A percentile compares a stretch with the other conserved stretches of the same genome.
Conservation (phyloP, 1,139 yeast genomes). For the Citeromyces hawaiiensis region DNA sequence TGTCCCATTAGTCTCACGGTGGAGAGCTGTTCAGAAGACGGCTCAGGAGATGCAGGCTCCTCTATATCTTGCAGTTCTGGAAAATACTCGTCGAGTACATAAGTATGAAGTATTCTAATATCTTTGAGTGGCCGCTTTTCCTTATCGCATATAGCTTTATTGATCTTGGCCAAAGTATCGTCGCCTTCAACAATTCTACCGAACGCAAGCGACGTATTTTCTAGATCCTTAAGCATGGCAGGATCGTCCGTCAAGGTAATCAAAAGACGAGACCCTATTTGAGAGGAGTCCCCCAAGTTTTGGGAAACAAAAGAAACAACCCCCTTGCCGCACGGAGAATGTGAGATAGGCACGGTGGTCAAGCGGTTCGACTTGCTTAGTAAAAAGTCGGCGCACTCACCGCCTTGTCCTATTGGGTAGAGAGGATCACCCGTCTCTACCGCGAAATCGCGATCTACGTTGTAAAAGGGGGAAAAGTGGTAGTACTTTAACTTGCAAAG, state of each 20-base stretch:
- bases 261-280: constrained; percentile 19
- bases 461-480: constrained; percentile 35
- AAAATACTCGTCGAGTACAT: constrained; percentile 43
- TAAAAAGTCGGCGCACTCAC: not conserved
- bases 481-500: constrained; percentile 40
- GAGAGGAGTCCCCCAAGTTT: constrained; percentile 1
- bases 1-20: constrained; percentile 20
- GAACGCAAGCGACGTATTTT: constrained; percentile 11
- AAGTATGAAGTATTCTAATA: constrained; percentile 35
- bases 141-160: constrained; percentile 24
- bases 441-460: constrained; percentile 22
- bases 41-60: constrained; percentile 19
- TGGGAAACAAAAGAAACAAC: constrained; percentile 11
- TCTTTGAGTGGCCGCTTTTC: constrained; percentile 29
- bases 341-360: not conserved
- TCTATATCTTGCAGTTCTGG: constrained; percentile 19
- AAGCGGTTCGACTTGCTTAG: not conserved
- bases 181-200: constrained; percentile 44
- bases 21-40: constrained; percentile 21
- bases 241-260: constrained; percentile 16
- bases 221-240: constrained; percentile 5
- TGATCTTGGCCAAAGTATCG: constrained; percentile 27
- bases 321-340: constrained; percentile 19
- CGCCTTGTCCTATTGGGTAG: constrained; percentile 24
- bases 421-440: constrained; percentile 36